A percentile compares a stretch with the other conserved stretches of the same genome.
These are phyloP conservation scores for Ogataea salicorniae DNA, from an alignment of 805 yeast species.

Conservation along the genomic window DNA sequence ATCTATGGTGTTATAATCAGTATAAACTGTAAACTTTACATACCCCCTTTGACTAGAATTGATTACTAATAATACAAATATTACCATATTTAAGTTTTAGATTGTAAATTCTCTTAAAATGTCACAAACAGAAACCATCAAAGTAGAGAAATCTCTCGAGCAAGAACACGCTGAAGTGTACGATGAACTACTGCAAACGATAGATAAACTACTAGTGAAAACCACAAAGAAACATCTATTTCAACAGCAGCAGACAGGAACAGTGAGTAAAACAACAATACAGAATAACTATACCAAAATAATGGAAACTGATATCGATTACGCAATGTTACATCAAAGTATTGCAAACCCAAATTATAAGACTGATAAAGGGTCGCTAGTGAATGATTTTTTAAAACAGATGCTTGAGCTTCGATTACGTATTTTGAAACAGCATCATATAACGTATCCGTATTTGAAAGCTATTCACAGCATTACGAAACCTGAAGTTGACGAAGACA, in stretches of 20 bases:
- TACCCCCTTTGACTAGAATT: too few species aligned
- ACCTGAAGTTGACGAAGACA: not conserved
- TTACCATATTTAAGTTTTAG: too few species aligned
- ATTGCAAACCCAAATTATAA: not conserved
- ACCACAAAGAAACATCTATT: slow-evolving; percentile 7
- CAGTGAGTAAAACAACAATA: slow-evolving; percentile 1
- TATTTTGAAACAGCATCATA: slow-evolving; percentile 20
- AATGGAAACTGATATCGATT: slow-evolving; percentile 5
- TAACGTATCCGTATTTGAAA: slow-evolving; percentile 19
- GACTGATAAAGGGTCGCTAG: not conserved
- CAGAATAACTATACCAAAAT: not conserved
- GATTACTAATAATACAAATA: too few species aligned
- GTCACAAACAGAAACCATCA: not conserved
- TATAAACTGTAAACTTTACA: too few species aligned
- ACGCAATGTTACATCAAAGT: slow-evolving; percentile 3
- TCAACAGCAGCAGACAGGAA: not conserved
- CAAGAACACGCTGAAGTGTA: slow-evolving; percentile 30
- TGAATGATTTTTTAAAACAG: slow-evolving; percentile 12
- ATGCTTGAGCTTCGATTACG: slow-evolving; percentile 15
- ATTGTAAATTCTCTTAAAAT: not conserved
- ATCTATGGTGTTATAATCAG: too few species aligned
- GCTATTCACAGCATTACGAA: slow-evolving; percentile 16
- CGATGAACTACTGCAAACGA: slow-evolving; percentile 24
- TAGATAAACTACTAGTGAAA: slow-evolving; percentile 30
- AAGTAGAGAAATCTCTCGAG: slow-evolving; percentile 12